These are phyloP conservation scores for Pyrus bretschneideri DNA, from an alignment of 306 rosid species.

Conservation along the genomic window DNA sequence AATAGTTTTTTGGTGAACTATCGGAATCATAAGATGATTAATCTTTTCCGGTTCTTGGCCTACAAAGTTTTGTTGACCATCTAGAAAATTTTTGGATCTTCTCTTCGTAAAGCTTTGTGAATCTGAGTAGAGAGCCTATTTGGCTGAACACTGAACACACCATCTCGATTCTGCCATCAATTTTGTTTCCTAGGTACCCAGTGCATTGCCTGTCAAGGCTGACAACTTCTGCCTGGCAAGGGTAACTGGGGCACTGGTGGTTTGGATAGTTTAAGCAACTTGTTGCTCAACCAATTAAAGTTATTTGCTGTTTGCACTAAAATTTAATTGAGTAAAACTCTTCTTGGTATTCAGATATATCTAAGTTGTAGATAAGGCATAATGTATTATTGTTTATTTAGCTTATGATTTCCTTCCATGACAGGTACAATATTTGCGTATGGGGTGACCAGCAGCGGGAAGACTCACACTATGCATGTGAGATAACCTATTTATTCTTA, in stretches of 20 bases:
- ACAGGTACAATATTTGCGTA: conserved; percentile 96
- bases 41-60: not conserved
- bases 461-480: conserved; percentile 99
- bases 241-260: not conserved
- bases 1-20: not conserved
- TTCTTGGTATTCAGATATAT: conserved; percentile 9
- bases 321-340: not conserved
- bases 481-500: conserved; percentile 27
- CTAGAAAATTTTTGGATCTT: not conserved
- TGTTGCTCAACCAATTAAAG: conserved; percentile 15
- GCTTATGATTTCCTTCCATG: conserved; percentile 17
- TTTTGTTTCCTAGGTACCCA: not conserved
- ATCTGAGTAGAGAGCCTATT: not conserved
- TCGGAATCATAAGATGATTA: not conserved
- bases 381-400: conserved; percentile 11
- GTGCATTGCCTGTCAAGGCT: not conserved
- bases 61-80: not conserved
- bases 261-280: not conserved
- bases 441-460: conserved; percentile 99
- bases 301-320: not conserved
- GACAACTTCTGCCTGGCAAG: not conserved
- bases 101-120: not conserved
- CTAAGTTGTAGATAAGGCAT: conserved; percentile 16
- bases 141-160: not conserved
- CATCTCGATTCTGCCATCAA: not conserved